phyloP scores from a whole-genome alignment of 1,284 basidiomycete genomes.

The Athelia psychrophila region DNA sequence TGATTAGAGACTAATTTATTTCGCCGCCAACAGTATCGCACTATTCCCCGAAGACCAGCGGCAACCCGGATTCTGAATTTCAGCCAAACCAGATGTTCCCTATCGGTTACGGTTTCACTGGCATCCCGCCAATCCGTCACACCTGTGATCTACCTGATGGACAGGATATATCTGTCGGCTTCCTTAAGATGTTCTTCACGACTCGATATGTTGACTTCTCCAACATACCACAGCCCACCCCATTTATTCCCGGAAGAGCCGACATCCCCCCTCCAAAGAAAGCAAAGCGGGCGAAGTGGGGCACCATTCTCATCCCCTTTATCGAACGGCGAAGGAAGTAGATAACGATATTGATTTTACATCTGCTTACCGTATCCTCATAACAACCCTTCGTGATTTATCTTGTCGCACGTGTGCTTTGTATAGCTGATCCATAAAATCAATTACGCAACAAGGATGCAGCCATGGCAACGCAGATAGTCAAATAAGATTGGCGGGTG shows the following conservation, averaged over 20 bases:
- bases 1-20: too few species aligned
- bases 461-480: too few species aligned
- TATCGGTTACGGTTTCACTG: neutral
- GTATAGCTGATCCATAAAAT: too few species aligned
- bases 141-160: neutral
- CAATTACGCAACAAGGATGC: neutral
- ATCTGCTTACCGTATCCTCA: too few species aligned
- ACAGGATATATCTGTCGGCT: neutral
- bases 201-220: neutral
- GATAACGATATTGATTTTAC: too few species aligned
- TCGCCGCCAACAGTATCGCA: too few species aligned
- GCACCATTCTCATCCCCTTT: neutral
- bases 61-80: too few species aligned
- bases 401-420: too few species aligned
- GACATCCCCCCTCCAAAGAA: neutral
- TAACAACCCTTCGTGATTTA: too few species aligned
- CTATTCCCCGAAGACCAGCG: neutral
- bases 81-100: neutral
- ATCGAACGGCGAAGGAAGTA: neutral
- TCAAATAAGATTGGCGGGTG: too few species aligned
- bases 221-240: neutral
- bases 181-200: neutral
- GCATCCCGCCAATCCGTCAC: neutral
- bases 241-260: neutral
- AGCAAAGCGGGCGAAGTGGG: neutral